Conservation (phyloP, 2,329 filamentous ascomycete species). For the Orbilia javanica region DNA sequence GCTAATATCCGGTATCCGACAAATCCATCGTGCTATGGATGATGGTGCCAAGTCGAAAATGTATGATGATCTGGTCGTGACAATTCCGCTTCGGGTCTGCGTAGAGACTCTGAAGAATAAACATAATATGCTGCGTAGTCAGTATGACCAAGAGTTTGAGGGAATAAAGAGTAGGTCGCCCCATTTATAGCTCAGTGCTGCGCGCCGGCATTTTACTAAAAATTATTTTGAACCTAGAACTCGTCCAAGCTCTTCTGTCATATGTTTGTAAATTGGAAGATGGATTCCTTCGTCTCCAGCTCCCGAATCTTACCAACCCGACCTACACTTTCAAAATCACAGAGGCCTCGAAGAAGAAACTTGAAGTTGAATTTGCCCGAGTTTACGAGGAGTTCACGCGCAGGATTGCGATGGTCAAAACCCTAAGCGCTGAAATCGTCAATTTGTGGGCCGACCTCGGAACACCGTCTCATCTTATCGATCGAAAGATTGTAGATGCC, state of each 20-base stretch:
- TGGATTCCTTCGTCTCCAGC: slow-evolving; percentile 83
- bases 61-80: slow-evolving; percentile 75
- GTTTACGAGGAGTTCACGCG: slow-evolving; percentile 97
- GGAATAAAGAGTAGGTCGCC: slow-evolving; percentile 85
- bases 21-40: slow-evolving; percentile 71
- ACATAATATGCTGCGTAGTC: slow-evolving; percentile 80
- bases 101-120: slow-evolving; percentile 86
- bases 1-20: slow-evolving; percentile 85
- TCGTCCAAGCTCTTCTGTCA: slow-evolving; percentile 91
- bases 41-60: slow-evolving; percentile 56
- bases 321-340: slow-evolving; percentile 88
- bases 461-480: slow-evolving; percentile 91
- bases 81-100: slow-evolving; percentile 84
- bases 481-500: slow-evolving; percentile 85
- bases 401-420: slow-evolving; percentile 80
- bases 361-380: slow-evolving; percentile 91
- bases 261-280: slow-evolving; percentile 96
- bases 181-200: background rate
- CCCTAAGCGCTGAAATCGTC: slow-evolving; percentile 85
- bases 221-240: slow-evolving; percentile 71
- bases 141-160: slow-evolving; percentile 92
- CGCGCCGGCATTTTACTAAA: background rate
- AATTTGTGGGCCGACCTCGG: slow-evolving; percentile 96
- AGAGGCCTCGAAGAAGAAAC: slow-evolving; percentile 82
- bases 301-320: slow-evolving; percentile 85